Conservation (phyloP, 2,329 filamentous ascomycete species). For the Pseudogymnoascus sp. region DNA sequence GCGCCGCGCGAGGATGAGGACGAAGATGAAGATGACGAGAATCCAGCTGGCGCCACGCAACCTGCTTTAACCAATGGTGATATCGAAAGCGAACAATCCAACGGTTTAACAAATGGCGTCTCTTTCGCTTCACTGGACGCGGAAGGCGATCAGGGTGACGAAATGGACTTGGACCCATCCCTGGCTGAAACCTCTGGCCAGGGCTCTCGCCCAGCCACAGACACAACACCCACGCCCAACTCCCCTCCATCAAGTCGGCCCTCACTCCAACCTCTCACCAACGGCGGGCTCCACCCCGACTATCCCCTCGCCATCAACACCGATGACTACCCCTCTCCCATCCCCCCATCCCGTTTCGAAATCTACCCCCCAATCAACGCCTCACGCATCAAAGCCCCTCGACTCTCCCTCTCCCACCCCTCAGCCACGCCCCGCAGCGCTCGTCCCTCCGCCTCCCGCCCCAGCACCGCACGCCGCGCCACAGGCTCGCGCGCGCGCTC, state of each 20-base stretch:
- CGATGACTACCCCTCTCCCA: slow-evolving; percentile 27
- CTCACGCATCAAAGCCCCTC: slow-evolving; percentile 31
- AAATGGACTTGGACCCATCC: neutral
- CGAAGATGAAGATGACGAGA: slow-evolving; percentile 45
- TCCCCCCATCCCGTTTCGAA: slow-evolving; percentile 66
- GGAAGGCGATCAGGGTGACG: neutral
- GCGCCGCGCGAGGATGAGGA: slow-evolving; percentile 71
- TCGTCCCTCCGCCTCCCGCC: slow-evolving; percentile 13
- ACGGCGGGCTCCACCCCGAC: neutral
- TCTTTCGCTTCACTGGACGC: neutral
- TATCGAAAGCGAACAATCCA: neutral
- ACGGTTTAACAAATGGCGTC: neutral
- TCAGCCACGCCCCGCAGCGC: slow-evolving; percentile 15
- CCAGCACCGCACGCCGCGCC: slow-evolving; percentile 28
- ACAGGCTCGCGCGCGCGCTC: slow-evolving; percentile 18
- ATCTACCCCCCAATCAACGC: slow-evolving; percentile 64
- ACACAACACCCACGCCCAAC: neutral
- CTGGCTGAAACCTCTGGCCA: neutral
- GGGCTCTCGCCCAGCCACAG: neutral
- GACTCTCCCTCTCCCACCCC: slow-evolving; percentile 21
- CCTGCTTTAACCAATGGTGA: slow-evolving; percentile 15
- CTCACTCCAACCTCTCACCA: neutral
- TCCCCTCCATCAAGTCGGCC: neutral
- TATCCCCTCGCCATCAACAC: neutral
- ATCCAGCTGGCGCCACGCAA: slow-evolving; percentile 9